These are phyloP conservation scores for Pseudocercospora musae DNA, from an alignment of 2,329 filamentous ascomycete species.

Conservation along the genomic window DNA sequence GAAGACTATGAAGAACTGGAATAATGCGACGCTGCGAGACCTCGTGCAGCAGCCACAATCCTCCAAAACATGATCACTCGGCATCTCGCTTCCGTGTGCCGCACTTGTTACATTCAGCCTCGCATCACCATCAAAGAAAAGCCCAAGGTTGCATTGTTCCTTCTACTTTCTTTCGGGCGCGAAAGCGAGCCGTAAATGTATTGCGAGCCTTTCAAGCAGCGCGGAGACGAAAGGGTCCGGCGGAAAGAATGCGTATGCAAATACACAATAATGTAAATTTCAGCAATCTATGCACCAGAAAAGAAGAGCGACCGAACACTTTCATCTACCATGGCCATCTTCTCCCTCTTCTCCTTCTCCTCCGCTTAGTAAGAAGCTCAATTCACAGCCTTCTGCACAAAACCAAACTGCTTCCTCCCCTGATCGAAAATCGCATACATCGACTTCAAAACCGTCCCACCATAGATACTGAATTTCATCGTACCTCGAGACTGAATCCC, in stretches of 20 bases:
- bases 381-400: slow-evolving; percentile 44
- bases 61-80: background rate
- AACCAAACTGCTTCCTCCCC: slow-evolving; percentile 57
- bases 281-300: too few relatives aligned
- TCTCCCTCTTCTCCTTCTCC: background rate
- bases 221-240: too few relatives aligned
- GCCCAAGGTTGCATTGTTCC: background rate
- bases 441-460: slow-evolving; percentile 62
- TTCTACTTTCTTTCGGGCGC: background rate
- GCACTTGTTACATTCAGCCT: background rate
- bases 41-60: slow-evolving; percentile 1
- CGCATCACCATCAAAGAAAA: background rate
- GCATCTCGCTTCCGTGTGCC: background rate
- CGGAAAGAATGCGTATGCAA: too few relatives aligned
- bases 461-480: slow-evolving; percentile 61
- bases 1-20: background rate
- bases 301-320: too few relatives aligned
- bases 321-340: background rate
- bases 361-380: too few relatives aligned
- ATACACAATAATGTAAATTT: too few relatives aligned
- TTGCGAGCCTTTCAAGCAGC: too few relatives aligned
- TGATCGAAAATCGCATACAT: slow-evolving; percentile 66
- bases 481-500: slow-evolving; percentile 62
- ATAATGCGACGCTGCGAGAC: background rate
- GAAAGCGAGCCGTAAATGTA: background rate